Evolutionary conservation across 1,139 yeast genomes (phyloP), one percentile per base, ranked within the genome.

Genomic region (Candida mesenterica): DNA sequence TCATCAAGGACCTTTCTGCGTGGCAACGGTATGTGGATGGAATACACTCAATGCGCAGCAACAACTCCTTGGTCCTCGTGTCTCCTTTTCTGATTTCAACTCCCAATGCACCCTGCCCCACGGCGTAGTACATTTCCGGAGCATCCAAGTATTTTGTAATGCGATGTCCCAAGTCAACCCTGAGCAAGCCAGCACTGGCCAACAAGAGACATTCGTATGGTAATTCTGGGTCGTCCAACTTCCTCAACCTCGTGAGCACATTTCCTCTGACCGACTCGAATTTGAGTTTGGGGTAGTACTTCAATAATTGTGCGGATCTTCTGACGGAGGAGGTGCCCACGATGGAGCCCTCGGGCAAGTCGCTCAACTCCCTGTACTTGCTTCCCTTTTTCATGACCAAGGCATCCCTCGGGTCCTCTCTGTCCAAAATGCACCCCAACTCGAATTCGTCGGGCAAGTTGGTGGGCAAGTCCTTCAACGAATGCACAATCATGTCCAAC

Each of bases 71-170:
- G 56, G 84, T 74, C 35, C 66, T 61, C 6, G 61, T 57, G 57
- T 94, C 96, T 38, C 73, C 77, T 39, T 75, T 74, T 51, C 94
- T 76, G 46, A 90, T 86, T 62, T 92, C 98, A 26, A 92, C 69
- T 15, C 97, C 98, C 36, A 92, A 66, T 0, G 97, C 97, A 44
- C 98, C 98, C 66, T 92, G 98, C 13, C 98, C 98, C 28, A 92
- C 97, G 0, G 98, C 96, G 56, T 92, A 87, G 57, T 82, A 86
- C 96, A 92, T 87, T 40, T 83, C 88, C 25, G 88, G 86, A n/a
- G 80, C 74, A 44, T 82, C 79, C 44, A 92, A 70, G 46, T 60
- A 72, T 28, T 79, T 69, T 12, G 88, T 77, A 53, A 92, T 89
- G 59, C 97, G 73, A 43, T 77, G 62, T 19, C 76, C 79, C 39